Conservation (phyloP, 1,139 yeast genomes). For the Saccharomyces hybrid region DNA sequence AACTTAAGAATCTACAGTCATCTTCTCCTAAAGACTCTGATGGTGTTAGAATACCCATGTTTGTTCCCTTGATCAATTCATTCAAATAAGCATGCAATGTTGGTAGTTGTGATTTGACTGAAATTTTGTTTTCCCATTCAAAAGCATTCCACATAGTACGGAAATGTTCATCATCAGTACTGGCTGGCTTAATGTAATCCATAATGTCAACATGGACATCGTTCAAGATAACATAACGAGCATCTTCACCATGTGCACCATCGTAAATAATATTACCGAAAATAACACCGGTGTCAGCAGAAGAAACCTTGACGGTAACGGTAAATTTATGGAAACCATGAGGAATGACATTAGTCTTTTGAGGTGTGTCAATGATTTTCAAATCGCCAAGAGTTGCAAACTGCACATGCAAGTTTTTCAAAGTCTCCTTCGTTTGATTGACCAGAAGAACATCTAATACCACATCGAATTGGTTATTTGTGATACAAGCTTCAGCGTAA, state of each 20-base stretch:
- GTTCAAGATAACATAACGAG: constrained; percentile 82
- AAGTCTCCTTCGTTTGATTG: constrained; percentile 86
- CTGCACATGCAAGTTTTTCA: constrained; percentile 88
- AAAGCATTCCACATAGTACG: constrained; percentile 99
- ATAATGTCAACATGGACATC: constrained; percentile 94
- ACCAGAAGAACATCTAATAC: constrained; percentile 89
- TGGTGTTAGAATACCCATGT: constrained; percentile 90
- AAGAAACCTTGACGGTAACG: constrained; percentile 86
- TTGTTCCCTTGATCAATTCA: constrained; percentile 72
- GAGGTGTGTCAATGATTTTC: constrained; percentile 88
- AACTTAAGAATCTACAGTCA: constrained; percentile 83
- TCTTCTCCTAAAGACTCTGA: constrained; percentile 77
- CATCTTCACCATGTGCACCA: constrained; percentile 90
- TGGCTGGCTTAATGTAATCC: constrained; percentile 95
- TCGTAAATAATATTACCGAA: constrained; percentile 96
- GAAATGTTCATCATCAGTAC: constrained; percentile 82
- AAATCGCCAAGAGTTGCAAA: constrained; percentile 95
- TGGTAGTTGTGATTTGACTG: constrained; percentile 62
- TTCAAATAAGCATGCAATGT: constrained; percentile 75
- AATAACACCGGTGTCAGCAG: constrained; percentile 95
- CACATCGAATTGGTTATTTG: constrained; percentile 93
- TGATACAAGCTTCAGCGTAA: constrained; percentile 93
- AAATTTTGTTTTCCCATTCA: constrained; percentile 99
- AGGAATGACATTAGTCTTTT: constrained; percentile 90
- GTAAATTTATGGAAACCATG: constrained; percentile 91